phyloP scores from a whole-genome alignment of 192 early-diverging fungal genomes.

The Haplosporangium gracile region DNA sequence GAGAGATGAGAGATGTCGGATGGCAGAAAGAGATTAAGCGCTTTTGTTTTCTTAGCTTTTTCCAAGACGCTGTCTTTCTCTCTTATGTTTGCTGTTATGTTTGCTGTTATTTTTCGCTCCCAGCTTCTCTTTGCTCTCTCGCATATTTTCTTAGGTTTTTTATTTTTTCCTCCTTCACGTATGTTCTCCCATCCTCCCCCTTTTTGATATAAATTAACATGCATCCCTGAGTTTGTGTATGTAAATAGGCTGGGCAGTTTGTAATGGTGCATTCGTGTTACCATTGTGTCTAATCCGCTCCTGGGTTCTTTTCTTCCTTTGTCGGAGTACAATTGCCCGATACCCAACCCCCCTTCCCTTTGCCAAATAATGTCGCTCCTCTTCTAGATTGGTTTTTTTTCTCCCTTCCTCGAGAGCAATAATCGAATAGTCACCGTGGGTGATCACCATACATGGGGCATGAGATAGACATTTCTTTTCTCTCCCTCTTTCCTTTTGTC shows the following conservation, averaged over 20 bases:
- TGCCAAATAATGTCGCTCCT: neutral
- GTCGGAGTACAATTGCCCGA: neutral
- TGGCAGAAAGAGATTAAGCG: neutral
- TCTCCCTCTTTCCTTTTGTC: neutral
- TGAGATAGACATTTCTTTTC: neutral
- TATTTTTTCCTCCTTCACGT: neutral
- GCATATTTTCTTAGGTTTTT: neutral
- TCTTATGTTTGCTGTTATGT: neutral
- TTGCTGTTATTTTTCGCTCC: neutral
- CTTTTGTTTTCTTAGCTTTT: neutral
- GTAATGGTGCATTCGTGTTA: slow-evolving; percentile 1
- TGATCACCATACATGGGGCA: neutral
- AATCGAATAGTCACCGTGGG: neutral
- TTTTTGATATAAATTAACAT: neutral
- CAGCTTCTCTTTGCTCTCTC: neutral
- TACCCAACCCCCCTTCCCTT: neutral
- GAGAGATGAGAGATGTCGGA: neutral
- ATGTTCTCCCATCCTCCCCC: neutral
- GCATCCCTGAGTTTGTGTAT: neutral
- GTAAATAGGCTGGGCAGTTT: neutral
- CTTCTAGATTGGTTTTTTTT: neutral
- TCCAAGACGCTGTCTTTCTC: neutral
- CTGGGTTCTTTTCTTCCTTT: neutral
- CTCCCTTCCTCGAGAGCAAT: neutral
- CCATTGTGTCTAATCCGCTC: neutral